A percentile compares a stretch with the other conserved stretches of the same genome.
phyloP scores from a whole-genome alignment of 2,329 filamentous ascomycete species.

The Exophiala xenobiotica region DNA sequence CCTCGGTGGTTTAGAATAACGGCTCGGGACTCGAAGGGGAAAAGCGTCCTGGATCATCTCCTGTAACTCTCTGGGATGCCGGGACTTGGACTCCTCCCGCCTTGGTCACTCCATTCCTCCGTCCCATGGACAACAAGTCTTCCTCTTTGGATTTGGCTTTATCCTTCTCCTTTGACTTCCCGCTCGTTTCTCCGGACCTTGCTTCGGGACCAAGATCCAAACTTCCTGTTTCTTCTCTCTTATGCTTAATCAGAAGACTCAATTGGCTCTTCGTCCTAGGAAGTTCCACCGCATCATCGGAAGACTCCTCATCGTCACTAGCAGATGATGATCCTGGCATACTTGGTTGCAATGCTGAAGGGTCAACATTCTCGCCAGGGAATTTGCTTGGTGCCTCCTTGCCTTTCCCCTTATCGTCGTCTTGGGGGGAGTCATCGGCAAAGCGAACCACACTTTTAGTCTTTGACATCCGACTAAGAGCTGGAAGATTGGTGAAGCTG shows the following conservation, averaged over 20 bases:
- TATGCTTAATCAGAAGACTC: constrained; percentile 31
- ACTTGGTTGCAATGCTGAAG: constrained; percentile 7
- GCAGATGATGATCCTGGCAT: constrained; percentile 13
- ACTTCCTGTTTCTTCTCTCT: constrained; percentile 23
- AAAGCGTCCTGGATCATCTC: constrained; percentile 13
- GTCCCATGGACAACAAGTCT: constrained; percentile 28
- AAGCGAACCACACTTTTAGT: constrained; percentile 29
- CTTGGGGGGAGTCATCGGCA: constrained; percentile 22
- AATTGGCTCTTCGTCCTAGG: constrained; percentile 29
- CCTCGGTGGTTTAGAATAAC: constrained; percentile 17
- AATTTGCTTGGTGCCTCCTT: constrained; percentile 12
- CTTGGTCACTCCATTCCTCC: constrained; percentile 27
- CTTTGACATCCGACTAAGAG: constrained; percentile 21
- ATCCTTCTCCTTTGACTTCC: constrained; percentile 18
- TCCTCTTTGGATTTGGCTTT: constrained; percentile 20
- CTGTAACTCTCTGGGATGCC: constrained; percentile 21
- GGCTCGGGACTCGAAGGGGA: constrained; percentile 23
- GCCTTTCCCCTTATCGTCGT: constrained; percentile 21
- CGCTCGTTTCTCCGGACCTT: constrained; percentile 11
- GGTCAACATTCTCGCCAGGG: constrained; percentile 10
- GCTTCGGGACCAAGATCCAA: constrained; percentile 17
- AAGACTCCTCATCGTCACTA: constrained; percentile 14
- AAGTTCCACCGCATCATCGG: constrained; percentile 2
- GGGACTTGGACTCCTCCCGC: constrained; percentile 28
- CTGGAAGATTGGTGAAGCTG: constrained; percentile 25